These are phyloP conservation scores for Prunus persica DNA, from an alignment of 306 rosid species.

Conservation along the genomic window Prunus_persica_NCBIv2 NC_034009.1:24716501-24717000, in stretches of 20 bases:
- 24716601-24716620: not conserved
- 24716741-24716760: constrained; percentile 25
- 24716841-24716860: constrained; percentile 7
- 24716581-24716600: not conserved
- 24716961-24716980: constrained; percentile 39
- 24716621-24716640: not conserved
- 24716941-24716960: constrained; percentile 21
- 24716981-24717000: constrained; percentile 57
- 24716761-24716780: constrained; percentile 22
- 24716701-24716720: too few species aligned
- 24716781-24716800: constrained; percentile 23
- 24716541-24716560: not conserved
- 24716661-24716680: not conserved
- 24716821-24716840: not conserved
- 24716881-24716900: constrained; percentile 53
- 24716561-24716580: not conserved
- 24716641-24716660: not conserved
- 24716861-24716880: constrained; percentile 25
- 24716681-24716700: not conserved
- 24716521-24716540: not conserved
- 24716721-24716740: constrained; percentile 35
- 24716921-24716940: constrained; percentile 35
- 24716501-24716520: too few species aligned
- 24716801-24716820: not conserved
- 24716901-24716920: constrained; percentile 37